Evolutionary conservation across 2,329 filamentous ascomycete species (phyloP), one percentile per base, ranked within the genome.

Genomic region (Hortaea werneckii): DNA sequence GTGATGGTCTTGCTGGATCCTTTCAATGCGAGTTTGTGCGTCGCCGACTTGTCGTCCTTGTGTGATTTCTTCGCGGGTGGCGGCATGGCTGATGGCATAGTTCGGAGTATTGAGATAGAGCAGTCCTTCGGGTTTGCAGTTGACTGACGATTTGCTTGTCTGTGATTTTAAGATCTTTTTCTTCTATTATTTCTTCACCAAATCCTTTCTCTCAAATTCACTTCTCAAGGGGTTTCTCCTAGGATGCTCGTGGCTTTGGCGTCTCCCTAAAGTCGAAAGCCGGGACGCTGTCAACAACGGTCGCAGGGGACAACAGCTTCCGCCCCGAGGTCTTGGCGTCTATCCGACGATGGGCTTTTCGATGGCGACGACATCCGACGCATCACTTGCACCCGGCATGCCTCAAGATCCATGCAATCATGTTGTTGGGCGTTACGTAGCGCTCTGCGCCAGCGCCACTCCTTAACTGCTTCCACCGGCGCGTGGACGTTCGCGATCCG

Each of bases 21-120:
- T 68, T 88, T 90, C 51, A 95, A 75, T 34, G 89, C 86, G 52
- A 98, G 79, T 75, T 95, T 96, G 73, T 98, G 92, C 50, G 88
- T 81, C 69, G 95, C 95, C 56, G 87, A 86, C 61, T 88, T 88
- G 60, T 80, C 77, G 53, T 75, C 45, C 29, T 41, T 47, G 20
- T 44, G 47, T n/a, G 50, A 47, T 20, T 20, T 20, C 20, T 20
- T 20, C 20, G 20, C 20, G 27, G 53, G 47, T 44, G 45, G 41
- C 27, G 52, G 42, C 37, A 44, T 48, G 35, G 53, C 46, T 30
- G 50, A 49, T 4, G 54, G 53, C 53, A 56, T 56, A 20, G 7
- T 48, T 13, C 6, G 20, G 20, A 20, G 20, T 20, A 20, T 10
- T 12, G 28, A 5, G 41, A 34, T 43, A 10, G 20, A 20, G 20